phyloP scores from a whole-genome alignment of 2,329 filamentous ascomycete species.

The Alternaria ethzedia region DNA sequence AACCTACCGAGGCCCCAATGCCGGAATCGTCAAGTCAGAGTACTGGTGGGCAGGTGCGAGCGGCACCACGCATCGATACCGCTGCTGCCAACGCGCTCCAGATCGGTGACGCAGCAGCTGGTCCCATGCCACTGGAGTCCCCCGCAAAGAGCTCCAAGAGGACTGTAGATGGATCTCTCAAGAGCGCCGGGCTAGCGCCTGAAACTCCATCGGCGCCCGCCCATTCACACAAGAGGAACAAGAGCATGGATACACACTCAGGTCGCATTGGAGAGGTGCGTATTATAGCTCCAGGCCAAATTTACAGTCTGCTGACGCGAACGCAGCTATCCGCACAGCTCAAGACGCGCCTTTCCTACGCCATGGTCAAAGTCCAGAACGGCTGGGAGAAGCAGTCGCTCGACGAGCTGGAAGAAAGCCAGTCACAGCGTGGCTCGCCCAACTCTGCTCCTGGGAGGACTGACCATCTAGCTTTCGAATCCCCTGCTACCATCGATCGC shows the following conservation, averaged over 20 bases:
- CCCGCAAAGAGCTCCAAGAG: slow-evolving; percentile 67
- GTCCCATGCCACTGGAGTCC: slow-evolving; percentile 52
- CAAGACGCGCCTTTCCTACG: slow-evolving; percentile 84
- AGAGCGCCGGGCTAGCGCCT: slow-evolving; percentile 35
- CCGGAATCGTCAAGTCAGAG: slow-evolving; percentile 57
- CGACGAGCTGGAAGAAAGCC: slow-evolving; percentile 76
- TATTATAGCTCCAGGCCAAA: slow-evolving; percentile 21
- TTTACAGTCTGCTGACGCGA: slow-evolving; percentile 31
- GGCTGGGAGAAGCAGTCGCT: slow-evolving; percentile 83
- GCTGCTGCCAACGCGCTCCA: slow-evolving; percentile 32
- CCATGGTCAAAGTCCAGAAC: slow-evolving; percentile 88
- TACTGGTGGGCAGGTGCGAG: slow-evolving; percentile 48
- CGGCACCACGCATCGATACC: slow-evolving; percentile 32
- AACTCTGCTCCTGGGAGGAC: slow-evolving; percentile 61
- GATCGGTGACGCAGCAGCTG: slow-evolving; percentile 43
- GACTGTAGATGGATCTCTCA: slow-evolving; percentile 77
- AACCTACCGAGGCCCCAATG: slow-evolving; percentile 41
- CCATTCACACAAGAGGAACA: slow-evolving; percentile 70
- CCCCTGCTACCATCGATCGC: slow-evolving; percentile 33
- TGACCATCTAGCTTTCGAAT: slow-evolving; percentile 39
- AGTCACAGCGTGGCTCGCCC: slow-evolving; percentile 72
- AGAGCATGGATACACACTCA: slow-evolving; percentile 70
- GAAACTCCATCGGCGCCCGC: slow-evolving; percentile 19
- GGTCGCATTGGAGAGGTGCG: slow-evolving; percentile 80
- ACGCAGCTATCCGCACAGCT: slow-evolving; percentile 76